These are phyloP conservation scores for Acer yangbiense DNA, from an alignment of 345 rosid genomes.

Conservation along the genomic window DNA sequence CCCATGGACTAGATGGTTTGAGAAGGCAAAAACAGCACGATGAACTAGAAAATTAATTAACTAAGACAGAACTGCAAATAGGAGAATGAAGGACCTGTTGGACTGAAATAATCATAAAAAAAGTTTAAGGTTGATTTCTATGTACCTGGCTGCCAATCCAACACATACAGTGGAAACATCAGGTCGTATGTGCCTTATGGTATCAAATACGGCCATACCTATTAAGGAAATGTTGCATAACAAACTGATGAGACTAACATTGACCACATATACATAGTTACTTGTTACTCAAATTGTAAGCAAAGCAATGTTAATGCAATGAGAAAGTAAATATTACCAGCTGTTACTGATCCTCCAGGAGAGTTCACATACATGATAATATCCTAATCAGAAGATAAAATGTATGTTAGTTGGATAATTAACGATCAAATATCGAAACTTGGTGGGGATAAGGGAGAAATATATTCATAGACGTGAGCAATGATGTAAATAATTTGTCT, in stretches of 20 bases:
- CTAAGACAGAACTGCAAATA: no score
- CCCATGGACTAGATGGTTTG: neutral
- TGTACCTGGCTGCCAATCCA: slow-evolving; percentile 47
- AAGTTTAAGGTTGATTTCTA: neutral
- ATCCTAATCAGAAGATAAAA: slow-evolving; percentile 29
- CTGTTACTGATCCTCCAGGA: slow-evolving; percentile 49
- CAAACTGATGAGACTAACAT: neutral
- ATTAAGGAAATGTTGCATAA: neutral
- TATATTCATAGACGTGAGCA: neutral
- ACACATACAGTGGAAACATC: slow-evolving; percentile 51
- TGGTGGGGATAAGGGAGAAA: neutral
- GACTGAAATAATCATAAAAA: neutral
- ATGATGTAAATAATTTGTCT: neutral
- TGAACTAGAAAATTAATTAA: no score
- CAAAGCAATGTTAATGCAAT: neutral
- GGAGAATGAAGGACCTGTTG: neutral
- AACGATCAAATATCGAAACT: neutral
- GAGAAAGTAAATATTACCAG: slow-evolving; percentile 31
- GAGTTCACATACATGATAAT: slow-evolving; percentile 50
- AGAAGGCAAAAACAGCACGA: no score
- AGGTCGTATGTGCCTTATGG: slow-evolving; percentile 44
- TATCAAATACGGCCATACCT: slow-evolving; percentile 53
- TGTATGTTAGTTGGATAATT: neutral
- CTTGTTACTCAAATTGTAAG: neutral
- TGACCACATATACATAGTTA: neutral